Base-by-base conservation (phyloP, 805 yeast species). In the Lipomyces spencermartinsiae region DNA sequence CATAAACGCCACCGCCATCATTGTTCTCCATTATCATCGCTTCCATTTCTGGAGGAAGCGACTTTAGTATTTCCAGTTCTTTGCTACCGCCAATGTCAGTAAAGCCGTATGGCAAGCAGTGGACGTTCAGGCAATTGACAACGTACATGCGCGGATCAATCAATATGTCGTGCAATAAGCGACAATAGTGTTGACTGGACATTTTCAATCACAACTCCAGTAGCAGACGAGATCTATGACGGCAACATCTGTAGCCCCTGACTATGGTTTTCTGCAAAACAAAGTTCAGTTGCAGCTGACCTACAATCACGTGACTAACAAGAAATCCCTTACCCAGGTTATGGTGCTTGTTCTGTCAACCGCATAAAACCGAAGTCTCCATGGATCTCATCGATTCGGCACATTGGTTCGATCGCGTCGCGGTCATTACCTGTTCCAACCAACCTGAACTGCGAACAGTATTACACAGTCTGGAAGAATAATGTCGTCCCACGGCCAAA, bases 1-100 rank as follows among this genome's bases (percentile, higher is more conserved):
- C 60, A 46, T 69, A 69, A 12, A 56, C 66, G 31, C 59, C 64
- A 14, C 39, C 60, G 29, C 51, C 61, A 34, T 62, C 63, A 10
- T 43, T 37, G 12, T 39, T 54, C 1, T 51, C 25, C 22, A 35
- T 54, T 6, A 67, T 53, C 54, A 58, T 12, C n/a, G 35, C 58
- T 16, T 55, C 65, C 22, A 61, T 60, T 10, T 67, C 68, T 8
- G 56, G 53, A 3, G 62, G 66, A 2, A 60, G 39, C 14, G 64
- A 10, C 53, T 60, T 62, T 29, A 69, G 66, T 16, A 69, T 58
- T 39, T 63, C 72, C 10, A 69, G 54, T 37, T 67, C 70, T 39
- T 59, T 65, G 25, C 72, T 69, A 35, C 10, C n/a, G 34, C 39
- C 59, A 34, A 7, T 10, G 33, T 16, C 35, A 31, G 29, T 9